Evolutionary conservation across 208 protist genomes (phyloP).

Genomic region (Leishmania arabica): DNA sequence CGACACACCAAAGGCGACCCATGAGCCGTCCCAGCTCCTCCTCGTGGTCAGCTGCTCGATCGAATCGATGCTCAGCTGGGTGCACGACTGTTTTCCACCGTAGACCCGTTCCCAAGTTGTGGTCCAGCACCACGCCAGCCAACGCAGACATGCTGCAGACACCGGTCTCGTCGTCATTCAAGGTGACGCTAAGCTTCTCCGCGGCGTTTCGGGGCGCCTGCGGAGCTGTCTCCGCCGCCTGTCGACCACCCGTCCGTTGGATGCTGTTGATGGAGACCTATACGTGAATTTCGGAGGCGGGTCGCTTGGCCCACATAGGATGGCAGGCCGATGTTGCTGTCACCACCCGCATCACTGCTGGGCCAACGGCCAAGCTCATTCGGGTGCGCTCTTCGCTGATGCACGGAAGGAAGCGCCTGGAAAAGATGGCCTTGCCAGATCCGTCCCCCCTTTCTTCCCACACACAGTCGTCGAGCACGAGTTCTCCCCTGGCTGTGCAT

Average conservation of each 20-base stretch:
- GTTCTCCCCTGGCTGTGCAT: not conserved
- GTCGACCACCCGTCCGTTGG: too few relatives aligned
- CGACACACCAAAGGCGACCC: not conserved
- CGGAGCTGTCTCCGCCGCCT: too few relatives aligned
- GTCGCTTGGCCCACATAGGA: too few relatives aligned
- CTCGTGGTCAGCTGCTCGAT: not conserved
- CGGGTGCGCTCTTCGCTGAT: not conserved
- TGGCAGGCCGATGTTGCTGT: not conserved
- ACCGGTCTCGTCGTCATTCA: not conserved
- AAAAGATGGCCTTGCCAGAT: constrained; percentile 26
- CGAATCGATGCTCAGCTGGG: not conserved
- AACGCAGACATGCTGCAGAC: not conserved
- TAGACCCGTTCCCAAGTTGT: not conserved
- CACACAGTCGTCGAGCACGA: constrained; percentile 19
- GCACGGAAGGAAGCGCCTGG: constrained; percentile 1
- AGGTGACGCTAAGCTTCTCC: not conserved
- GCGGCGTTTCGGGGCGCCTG: not conserved
- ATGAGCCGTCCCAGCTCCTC: not conserved
- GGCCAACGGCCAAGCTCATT: not conserved
- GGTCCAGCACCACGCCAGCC: not conserved
- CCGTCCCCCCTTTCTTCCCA: not conserved
- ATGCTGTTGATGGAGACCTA: too few relatives aligned
- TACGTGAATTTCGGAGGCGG: too few relatives aligned
- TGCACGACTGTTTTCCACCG: not conserved
- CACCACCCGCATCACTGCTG: not conserved